Base-by-base conservation (phyloP, 345 rosid species). In the Syzygium jambos region DNA sequence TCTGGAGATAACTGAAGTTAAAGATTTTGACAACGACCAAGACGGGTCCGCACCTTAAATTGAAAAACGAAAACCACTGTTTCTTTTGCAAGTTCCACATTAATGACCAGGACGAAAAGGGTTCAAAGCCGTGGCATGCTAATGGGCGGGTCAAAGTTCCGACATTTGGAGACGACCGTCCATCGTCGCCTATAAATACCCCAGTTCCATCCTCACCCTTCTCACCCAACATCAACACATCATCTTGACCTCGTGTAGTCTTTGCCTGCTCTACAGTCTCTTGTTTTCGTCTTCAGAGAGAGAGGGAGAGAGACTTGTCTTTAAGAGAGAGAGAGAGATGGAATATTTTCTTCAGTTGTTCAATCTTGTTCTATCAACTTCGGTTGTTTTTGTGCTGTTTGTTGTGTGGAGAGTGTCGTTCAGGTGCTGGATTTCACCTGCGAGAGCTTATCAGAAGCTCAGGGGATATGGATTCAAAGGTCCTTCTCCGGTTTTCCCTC, bases 401-500 rank as follows among this genome's bases (percentile, higher is more conserved):
- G 34, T 90, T 55, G 88, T 89, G 85, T 89, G 91, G 87, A 94
- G 85, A 87, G 87, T 94, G 41, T 16, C 93, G 25, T 85, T 93
- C 51, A 87, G 91, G 65, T 96, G 93, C 89, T 95, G 98, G 98
- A 87, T 96, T 89, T 90, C 61, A 17, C 99, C 99, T 1, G 43
- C 63, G 63, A 89, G 85, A 84, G 93, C 95, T 27, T 92, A 90
- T 80, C 90, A 82, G 63, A 95, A 93, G 93, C 92, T 96, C 82
- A 91, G 84, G 89, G 92, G 78, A 52, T 93, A 92, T 85, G 99
- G 99, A 53, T 95, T 98, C 77, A 29, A 46, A 19, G 99, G 99
- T 78, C 99, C 99, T 84, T 38, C 91, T 22, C 99, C 99, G 8
- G 86, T 86, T 38, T 98, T 98, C 57, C 99, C 99, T 52, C 84